Evolutionary conservation across 805 yeast genomes (phyloP).

Genomic region (Candida argentea): DNA sequence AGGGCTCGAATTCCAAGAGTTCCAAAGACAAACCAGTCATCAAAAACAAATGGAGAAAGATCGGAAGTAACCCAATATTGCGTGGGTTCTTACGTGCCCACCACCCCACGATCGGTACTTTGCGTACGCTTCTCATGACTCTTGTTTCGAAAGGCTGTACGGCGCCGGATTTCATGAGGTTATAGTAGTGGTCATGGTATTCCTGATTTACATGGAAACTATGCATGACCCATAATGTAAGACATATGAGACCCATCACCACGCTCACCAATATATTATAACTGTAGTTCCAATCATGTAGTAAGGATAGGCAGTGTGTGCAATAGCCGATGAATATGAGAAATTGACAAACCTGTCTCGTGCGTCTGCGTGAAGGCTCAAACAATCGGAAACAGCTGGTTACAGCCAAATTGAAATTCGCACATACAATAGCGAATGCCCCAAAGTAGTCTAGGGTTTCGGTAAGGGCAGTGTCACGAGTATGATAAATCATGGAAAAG

Average conservation of each 20-base stretch:
- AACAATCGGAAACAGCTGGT: conserved; percentile 22
- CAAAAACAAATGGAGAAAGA: conserved; percentile 23
- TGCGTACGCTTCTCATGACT: conserved; percentile 21
- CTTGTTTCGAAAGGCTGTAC: conserved; percentile 30
- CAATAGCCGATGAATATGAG: conserved; percentile 11
- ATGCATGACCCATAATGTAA: conserved; percentile 26
- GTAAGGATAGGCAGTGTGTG: conserved; percentile 19
- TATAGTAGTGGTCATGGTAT: conserved; percentile 8
- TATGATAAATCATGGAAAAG: conserved; percentile 28
- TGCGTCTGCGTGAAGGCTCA: conserved; percentile 4
- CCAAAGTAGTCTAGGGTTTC: conserved; percentile 34
- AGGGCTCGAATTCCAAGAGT: conserved; percentile 25
- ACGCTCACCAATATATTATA: conserved; percentile 26
- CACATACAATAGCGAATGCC: conserved; percentile 26
- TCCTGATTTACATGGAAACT: conserved; percentile 11
- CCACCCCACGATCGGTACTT: conserved; percentile 8
- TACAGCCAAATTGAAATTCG: conserved; percentile 25
- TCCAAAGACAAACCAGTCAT: conserved; percentile 24
- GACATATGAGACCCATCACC: conserved; percentile 19
- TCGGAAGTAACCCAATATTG: conserved; percentile 25
- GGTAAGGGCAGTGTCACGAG: conserved; percentile 25
- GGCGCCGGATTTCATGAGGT: conserved; percentile 26
- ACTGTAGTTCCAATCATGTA: conserved; percentile 26
- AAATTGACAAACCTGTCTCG: conserved; percentile 1
- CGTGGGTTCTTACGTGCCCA: conserved; percentile 10